These are phyloP conservation scores for Aspergillus hortae DNA, from an alignment of 2,329 filamentous ascomycete genomes.

Conservation along the genomic window DNA sequence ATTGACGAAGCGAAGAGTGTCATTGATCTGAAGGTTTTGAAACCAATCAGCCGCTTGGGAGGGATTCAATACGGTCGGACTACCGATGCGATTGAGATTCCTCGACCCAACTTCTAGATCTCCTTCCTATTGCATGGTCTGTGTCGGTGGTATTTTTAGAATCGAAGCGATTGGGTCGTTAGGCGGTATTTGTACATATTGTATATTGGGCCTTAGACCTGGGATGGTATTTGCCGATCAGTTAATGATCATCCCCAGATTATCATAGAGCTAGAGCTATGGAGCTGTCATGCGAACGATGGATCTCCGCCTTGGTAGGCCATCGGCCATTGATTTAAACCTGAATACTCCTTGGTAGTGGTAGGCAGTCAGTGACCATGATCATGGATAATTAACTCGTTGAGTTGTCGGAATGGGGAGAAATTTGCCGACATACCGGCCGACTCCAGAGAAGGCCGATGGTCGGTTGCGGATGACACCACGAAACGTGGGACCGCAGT, in stretches of 20 bases:
- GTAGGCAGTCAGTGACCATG: neutral
- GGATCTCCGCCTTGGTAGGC: neutral
- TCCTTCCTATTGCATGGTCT: neutral
- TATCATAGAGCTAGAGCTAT: neutral
- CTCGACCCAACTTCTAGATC: conserved; percentile 29
- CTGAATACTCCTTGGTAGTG: neutral
- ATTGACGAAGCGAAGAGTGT: conserved; percentile 72
- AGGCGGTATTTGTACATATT: neutral
- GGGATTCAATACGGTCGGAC: conserved; percentile 79
- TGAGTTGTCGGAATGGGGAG: neutral
- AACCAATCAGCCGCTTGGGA: conserved; percentile 73
- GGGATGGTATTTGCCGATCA: neutral
- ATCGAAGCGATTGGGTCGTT: neutral
- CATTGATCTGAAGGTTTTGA: conserved; percentile 71
- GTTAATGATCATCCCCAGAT: neutral
- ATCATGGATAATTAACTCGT: too few relatives aligned
- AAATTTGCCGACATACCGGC: neutral
- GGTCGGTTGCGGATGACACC: conserved; percentile 1
- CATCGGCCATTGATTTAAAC: neutral
- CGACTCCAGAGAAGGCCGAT: neutral
- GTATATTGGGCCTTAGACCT: too few relatives aligned
- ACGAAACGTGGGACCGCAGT: conserved; percentile 1
- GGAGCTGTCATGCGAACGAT: neutral
- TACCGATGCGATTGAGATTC: conserved; percentile 68
- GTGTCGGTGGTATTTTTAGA: neutral